A percentile compares a stretch with the other conserved stretches of the same genome.
These are phyloP conservation scores for Penicillium sp. DNA, from an alignment of 2,329 filamentous ascomycete species.

Conservation along the genomic window DNA sequence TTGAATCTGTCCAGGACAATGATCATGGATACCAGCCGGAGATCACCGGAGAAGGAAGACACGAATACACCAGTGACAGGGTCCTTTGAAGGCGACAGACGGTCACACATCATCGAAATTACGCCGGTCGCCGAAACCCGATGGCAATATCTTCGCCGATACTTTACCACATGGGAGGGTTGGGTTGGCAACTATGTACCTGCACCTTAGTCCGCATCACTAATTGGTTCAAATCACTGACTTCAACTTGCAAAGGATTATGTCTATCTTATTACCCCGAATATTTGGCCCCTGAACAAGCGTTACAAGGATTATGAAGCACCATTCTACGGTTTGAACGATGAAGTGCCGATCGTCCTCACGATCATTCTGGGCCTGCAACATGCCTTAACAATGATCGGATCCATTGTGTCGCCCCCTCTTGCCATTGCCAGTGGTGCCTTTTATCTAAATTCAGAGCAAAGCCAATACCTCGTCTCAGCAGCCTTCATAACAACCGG, in stretches of 20 bases:
- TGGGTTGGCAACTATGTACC: conserved; percentile 51
- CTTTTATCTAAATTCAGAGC: conserved; percentile 60
- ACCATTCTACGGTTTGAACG: conserved; percentile 82
- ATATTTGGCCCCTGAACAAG: conserved; percentile 54
- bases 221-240: neutral
- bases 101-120: conserved; percentile 9
- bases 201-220: neutral
- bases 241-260: conserved; percentile 42
- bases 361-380: conserved; percentile 75
- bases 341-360: conserved; percentile 72
- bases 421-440: conserved; percentile 65
- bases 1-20: neutral
- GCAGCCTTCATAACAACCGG: conserved; percentile 77
- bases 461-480: conserved; percentile 76
- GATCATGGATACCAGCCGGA: conserved; percentile 7
- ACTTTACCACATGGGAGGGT: conserved; percentile 38
- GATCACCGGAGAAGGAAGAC: conserved; percentile 7
- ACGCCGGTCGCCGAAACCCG: conserved; percentile 14
- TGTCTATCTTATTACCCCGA: conserved; percentile 55
- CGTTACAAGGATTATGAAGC: conserved; percentile 52
- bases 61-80: neutral
- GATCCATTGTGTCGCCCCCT: conserved; percentile 74
- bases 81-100: conserved; percentile 6
- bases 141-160: conserved; percentile 24
- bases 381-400: conserved; percentile 75